These are phyloP conservation scores for Pelargonium australe DNA, from an alignment of 441 rosid species.

Conservation along the genomic window DNA sequence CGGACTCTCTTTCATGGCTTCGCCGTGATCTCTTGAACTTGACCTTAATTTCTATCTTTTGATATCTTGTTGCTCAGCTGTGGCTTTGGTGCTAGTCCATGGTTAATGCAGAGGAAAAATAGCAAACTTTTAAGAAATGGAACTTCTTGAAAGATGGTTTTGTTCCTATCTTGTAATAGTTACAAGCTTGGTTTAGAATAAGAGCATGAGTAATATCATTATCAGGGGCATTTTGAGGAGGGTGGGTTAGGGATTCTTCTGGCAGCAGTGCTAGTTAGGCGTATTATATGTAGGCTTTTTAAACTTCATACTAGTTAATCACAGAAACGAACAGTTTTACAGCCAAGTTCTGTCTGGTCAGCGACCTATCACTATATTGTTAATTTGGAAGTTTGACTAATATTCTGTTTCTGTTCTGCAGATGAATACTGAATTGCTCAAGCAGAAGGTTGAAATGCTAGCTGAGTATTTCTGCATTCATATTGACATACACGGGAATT, in stretches of 20 bases:
- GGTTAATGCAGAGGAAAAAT: neutral
- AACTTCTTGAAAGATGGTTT: neutral
- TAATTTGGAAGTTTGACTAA: constrained; percentile 7
- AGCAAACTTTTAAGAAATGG: neutral
- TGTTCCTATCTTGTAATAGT: neutral
- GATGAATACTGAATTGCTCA: constrained; percentile 82
- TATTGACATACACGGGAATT: constrained; percentile 56
- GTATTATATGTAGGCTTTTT: neutral
- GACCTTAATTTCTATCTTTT: neutral
- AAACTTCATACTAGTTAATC: too few species aligned
- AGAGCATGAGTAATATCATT: too few species aligned
- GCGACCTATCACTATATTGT: neutral
- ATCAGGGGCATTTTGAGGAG: neutral
- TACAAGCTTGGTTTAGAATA: too few species aligned
- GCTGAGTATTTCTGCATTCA: constrained; percentile 75
- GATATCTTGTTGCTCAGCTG: neutral
- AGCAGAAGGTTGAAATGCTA: constrained; percentile 65
- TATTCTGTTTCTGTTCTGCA: constrained; percentile 24
- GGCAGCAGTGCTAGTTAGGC: neutral
- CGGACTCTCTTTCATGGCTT: neutral
- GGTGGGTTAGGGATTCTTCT: neutral
- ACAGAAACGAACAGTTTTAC: neutral
- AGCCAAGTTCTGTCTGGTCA: neutral
- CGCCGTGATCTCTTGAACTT: neutral
- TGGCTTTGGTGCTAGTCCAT: neutral